Percentiles rank a stretch among this genome's conserved stretches.
Evolutionary conservation across 1,139 yeast genomes (phyloP).

Genomic region (Kodamaea alishanica): DNA sequence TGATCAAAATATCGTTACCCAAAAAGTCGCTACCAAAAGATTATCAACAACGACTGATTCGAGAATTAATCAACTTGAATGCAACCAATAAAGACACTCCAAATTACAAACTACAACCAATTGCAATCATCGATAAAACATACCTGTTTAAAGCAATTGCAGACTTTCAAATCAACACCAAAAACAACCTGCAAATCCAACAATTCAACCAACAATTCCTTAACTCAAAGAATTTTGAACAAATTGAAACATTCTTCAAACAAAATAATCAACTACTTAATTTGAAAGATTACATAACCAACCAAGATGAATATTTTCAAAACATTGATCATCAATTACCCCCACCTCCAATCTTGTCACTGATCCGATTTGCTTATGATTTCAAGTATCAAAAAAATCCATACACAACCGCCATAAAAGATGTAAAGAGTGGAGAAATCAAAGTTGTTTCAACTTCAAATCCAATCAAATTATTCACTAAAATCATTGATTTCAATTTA

Average conservation of each 20-base stretch:
- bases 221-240: constrained; percentile 26
- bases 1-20: constrained; percentile 70
- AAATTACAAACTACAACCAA: constrained; percentile 48
- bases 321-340: constrained; percentile 62
- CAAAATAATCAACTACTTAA: constrained; percentile 32
- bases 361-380: constrained; percentile 69
- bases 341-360: constrained; percentile 84
- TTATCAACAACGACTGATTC: constrained; percentile 47
- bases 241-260: constrained; percentile 43
- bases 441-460: constrained; percentile 37
- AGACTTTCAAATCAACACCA: constrained; percentile 77
- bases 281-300: constrained; percentile 24
- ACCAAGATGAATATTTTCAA: constrained; percentile 22
- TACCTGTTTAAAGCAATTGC: constrained; percentile 81
- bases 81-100: constrained; percentile 12
- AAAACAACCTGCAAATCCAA: constrained; percentile 48
- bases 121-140: constrained; percentile 66
- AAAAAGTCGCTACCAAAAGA: constrained; percentile 44
- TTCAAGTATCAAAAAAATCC: constrained; percentile 46
- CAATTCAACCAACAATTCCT: constrained; percentile 27
- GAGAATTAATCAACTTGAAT: constrained; percentile 42
- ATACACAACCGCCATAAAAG: constrained; percentile 56
- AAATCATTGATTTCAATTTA: constrained; percentile 32
- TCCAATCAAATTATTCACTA: constrained; percentile 47
- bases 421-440: constrained; percentile 59